A percentile compares a stretch with the other conserved stretches of the same genome.
Conservation (phyloP, 192 early-diverging fungal genomes). For the Obelidium mucronatum region DNA sequence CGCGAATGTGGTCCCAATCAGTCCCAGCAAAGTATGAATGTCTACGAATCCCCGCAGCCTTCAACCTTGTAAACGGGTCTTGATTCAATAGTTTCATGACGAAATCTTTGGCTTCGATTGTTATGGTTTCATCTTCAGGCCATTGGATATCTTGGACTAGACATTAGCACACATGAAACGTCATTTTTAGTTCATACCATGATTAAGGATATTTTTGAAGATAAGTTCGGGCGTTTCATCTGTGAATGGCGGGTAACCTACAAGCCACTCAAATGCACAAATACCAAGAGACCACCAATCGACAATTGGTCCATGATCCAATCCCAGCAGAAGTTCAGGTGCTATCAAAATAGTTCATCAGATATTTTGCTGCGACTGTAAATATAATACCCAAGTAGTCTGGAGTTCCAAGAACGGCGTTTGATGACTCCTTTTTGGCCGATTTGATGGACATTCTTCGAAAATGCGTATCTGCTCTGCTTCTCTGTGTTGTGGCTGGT, state of each 20-base stretch:
- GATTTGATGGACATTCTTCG: conserved; percentile 1
- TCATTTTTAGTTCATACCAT: conserved; percentile 35
- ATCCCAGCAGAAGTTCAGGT: conserved; percentile 89
- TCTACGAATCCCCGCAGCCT: conserved; percentile 69
- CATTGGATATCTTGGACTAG: conserved; percentile 58
- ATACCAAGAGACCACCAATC: conserved; percentile 98
- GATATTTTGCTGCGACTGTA: background rate
- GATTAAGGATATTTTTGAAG: conserved; percentile 88
- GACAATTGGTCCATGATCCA: conserved; percentile 82
- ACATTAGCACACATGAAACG: conserved; percentile 60
- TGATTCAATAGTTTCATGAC: conserved; percentile 77
- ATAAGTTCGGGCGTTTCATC: conserved; percentile 87
- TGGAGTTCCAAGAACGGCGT: conserved; percentile 77
- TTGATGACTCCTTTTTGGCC: conserved; percentile 16
- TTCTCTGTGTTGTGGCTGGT: background rate
- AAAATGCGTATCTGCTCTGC: conserved; percentile 11
- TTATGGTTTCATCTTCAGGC: conserved; percentile 64
- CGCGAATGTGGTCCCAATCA: conserved; percentile 78
- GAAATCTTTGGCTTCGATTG: conserved; percentile 71
- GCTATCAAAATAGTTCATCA: conserved; percentile 50
- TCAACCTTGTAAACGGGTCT: conserved; percentile 72
- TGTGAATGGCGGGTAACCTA: conserved; percentile 90
- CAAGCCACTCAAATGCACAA: conserved; percentile 88
- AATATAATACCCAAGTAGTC: conserved; percentile 72
- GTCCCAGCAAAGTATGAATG: conserved; percentile 80